Evolutionary conservation across 2,329 filamentous ascomycete species (phyloP).

Genomic region (Pseudonectria buxi): DNA sequence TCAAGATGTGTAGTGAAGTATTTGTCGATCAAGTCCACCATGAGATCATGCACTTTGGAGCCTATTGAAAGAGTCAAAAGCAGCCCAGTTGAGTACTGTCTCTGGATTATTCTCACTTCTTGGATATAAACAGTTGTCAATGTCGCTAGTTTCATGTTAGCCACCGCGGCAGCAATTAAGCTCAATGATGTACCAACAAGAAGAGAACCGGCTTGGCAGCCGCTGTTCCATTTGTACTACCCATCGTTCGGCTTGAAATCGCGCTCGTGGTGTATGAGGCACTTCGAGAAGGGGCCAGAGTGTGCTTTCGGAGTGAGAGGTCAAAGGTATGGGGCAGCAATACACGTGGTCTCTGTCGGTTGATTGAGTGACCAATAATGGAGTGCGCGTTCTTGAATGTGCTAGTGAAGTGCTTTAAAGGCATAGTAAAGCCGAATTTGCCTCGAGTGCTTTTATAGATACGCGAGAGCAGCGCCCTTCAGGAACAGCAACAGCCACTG

Average conservation of each 20-base stretch:
- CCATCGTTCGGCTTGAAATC: slow-evolving; percentile 19
- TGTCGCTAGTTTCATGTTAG: slow-evolving; percentile 53
- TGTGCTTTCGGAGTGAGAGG: slow-evolving; percentile 6
- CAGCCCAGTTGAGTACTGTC: background rate
- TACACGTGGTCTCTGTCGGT: slow-evolving; percentile 17
- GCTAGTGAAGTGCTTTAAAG: too few relatives aligned
- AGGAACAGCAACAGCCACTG: background rate
- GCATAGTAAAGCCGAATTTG: too few relatives aligned
- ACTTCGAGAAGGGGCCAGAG: background rate
- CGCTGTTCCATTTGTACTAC: slow-evolving; percentile 27
- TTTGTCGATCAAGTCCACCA: slow-evolving; percentile 72
- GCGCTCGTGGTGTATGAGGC: slow-evolving; percentile 4
- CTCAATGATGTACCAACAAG: slow-evolving; percentile 27
- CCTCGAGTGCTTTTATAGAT: too few relatives aligned
- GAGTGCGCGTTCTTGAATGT: too few relatives aligned
- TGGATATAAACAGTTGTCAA: slow-evolving; percentile 95
- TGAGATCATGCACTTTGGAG: slow-evolving; percentile 77
- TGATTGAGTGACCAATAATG: slow-evolving; percentile 12
- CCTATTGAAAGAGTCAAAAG: slow-evolving; percentile 34
- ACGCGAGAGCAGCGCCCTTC: too few relatives aligned
- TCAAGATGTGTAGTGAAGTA: slow-evolving; percentile 64
- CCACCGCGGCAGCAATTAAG: background rate
- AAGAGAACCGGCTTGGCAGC: slow-evolving; percentile 35
- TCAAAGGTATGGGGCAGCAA: background rate
- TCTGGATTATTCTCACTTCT: slow-evolving; percentile 53